Base-by-base conservation (phyloP, 352 stramenopile species). In the Phytopythium cucurbitacearum region DNA sequence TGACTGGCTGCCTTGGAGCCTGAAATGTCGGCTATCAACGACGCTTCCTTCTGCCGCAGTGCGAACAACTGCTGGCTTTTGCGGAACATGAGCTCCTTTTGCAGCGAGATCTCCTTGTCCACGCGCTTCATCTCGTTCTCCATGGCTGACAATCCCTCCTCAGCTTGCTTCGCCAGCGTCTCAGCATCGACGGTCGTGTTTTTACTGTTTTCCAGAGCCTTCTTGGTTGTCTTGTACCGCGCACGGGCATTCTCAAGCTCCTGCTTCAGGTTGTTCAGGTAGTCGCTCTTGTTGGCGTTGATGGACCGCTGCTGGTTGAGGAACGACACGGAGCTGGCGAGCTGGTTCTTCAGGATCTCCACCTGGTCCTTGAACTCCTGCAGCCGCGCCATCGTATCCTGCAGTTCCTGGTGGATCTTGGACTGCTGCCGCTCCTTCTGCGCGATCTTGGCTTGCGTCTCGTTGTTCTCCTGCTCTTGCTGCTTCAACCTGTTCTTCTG, bases 11-110 rank as follows among this genome's bases (percentile, higher is more conserved):
- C 79, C 60, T 97, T 90, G 4, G 86, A 72, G 6, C 95, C 91
- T n/a, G 86, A 90, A 53, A 98, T 97, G 56, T 98, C 92, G 11
- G 88, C 81, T 47, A 97, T 92, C 9, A 98, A 63, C 15, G 87
- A 71, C 1, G 83, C 78, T 64, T 98, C 95, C 49, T 87, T 74
- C 56, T 97, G 86, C 7, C 87, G 78, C 37, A 97, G 65, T 5
- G 65, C 76, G 55, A 96, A 95, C 7, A 98, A 72, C 46, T 81
- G 69, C 64, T 98, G 89, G 43, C 76, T 95, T 55, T 93, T 82
- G 48, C 88, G 88, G 62, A 98, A 98, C 72, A 97, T 93, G 57
- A 80, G 79, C 41, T 98, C 87, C 63, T 98, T 98, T 41, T 98
- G 77, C 36, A 69, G 54, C n/a, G 69, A 44, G 28, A 94, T 79